Evolutionary conservation across 2,329 filamentous ascomycete genomes (phyloP).

Genomic region (Pseudocercospora eumusae): DNA sequence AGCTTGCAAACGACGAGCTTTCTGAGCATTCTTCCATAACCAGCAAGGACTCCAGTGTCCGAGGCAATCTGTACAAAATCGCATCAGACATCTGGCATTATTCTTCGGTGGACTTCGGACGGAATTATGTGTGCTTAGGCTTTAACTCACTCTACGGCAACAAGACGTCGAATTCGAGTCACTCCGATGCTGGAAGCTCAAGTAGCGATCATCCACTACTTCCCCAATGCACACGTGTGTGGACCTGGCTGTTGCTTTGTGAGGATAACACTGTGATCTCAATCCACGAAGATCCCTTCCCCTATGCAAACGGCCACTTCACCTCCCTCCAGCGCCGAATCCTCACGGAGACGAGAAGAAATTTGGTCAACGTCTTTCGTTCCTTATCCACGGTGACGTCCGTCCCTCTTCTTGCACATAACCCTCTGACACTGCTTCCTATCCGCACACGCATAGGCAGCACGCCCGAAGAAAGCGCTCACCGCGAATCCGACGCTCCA

Average conservation of each 20-base stretch:
- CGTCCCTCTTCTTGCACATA: conserved; percentile 38
- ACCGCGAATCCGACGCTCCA: conserved; percentile 55
- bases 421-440: conserved; percentile 47
- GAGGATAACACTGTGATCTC: conserved; percentile 71
- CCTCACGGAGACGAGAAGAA: conserved; percentile 56
- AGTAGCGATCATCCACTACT: conserved; percentile 16
- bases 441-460: conserved; percentile 49
- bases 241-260: conserved; percentile 72
- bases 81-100: conserved; percentile 75
- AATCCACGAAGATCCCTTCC: conserved; percentile 63
- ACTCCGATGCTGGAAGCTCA: conserved; percentile 4
- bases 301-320: conserved; percentile 41
- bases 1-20: conserved; percentile 32
- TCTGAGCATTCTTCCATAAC: conserved; percentile 34
- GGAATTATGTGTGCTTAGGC: conserved; percentile 69
- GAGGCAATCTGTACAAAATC: conserved; percentile 57
- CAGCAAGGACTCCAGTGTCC: conserved; percentile 28
- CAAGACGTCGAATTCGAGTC: conserved; percentile 15
- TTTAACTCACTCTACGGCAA: conserved; percentile 64
- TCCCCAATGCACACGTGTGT: conserved; percentile 50
- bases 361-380: conserved; percentile 62
- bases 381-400: conserved; percentile 58
- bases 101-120: conserved; percentile 69
- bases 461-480: conserved; percentile 49
- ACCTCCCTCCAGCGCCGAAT: conserved; percentile 49